Evolutionary conservation across 768 basidiomycete species (phyloP), one percentile per base, ranked within the genome.

Genomic region (Termitomyces sp.): DNA sequence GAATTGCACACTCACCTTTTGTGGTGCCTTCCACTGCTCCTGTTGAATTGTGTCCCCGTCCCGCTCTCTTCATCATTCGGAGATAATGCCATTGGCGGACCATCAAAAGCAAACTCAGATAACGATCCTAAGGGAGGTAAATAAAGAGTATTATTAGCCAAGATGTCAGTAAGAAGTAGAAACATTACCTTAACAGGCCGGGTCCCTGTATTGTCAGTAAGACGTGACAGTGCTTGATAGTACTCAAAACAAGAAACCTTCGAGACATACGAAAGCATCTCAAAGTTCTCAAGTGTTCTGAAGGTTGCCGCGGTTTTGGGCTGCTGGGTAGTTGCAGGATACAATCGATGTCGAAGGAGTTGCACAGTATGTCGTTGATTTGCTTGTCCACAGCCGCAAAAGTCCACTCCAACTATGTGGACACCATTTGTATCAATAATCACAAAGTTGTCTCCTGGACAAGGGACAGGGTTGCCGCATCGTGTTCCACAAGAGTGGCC

Each of bases 1-100:
- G 20, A 13, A 70, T 42, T 0, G 67, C 67, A 23, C 56, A 57
- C n/a, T n/a, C n/a, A n/a, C n/a, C n/a, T n/a, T n/a, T n/a, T n/a
- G n/a, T n/a, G 32, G 60, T 50, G 3, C 68, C 63, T 13, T 32
- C 35, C 27, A 61, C 49, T 4, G 32, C 23, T 32, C 62, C 58
- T 15, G 5, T 13, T 5, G 59, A 52, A 50, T 58, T 42, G 32
- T 64, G 53, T 0, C 57, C 63, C 22, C 54, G 46, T 16, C 55
- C 59, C 1, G 52, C 31, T 18, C 60, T 45, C 29, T 63, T 59
- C 18, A 64, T 40, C 47, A 57, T 55, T n/a, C 32, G 52, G 0
- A 66, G 31, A 43, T 61, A 50, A 2, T 47, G 25, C 53, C 56
- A 64, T 52, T 66, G 50, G 5, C 55, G 48, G 4, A 53, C 31